Evolutionary conservation across 2,329 filamentous ascomycete species (phyloP), one percentile per base, ranked within the genome.

Genomic region (Aureobasidium lini): DNA sequence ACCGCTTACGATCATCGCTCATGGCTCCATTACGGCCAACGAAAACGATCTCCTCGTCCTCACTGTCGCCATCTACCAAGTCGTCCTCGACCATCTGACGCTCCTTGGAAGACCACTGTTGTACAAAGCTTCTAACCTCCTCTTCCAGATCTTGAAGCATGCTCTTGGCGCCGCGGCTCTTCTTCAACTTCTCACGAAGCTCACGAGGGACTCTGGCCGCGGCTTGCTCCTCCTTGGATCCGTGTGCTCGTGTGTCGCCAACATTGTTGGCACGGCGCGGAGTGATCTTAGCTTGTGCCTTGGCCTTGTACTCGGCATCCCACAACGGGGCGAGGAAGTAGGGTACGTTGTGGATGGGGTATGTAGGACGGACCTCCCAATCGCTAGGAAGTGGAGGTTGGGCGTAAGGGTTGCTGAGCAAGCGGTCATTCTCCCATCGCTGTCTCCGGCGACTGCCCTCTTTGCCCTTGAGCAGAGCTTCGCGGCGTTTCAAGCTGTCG

Each of bases 401-500:
- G 16, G 82, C 89, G 74, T 94, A 87, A 16, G 94, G 94, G 62
- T 97, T 94, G 73, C 86, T 84, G 60, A 96, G 77, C 63, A 97
- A 84, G 64, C 84, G 90, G 75, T 96, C 93, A 73, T 97, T 99
- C 78, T 99, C 94, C 91, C 92, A 97, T 59, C 93, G 82, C 67
- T 93, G 86, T 52, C 93, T 81, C 68, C 93, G 86, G 37, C 93
- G 83, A 67, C 85, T 93, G 36, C 93, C 93, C 73, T 96, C 91
- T 66, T 95, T 95, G 60, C 93, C 93, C 76, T 91, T 95, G 34
- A 94, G 78, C 56, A 95, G 70, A 2, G 85, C 83, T 64, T 96
- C 90, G 16, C 92, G 85, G 54, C 82, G 75, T 68, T 84, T 84
- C 67, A 83, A 67, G 66, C 82, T 86, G 66, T 87, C 84, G 53